Evolutionary conservation across 192 early-diverging fungal genomes (phyloP), one percentile per base, ranked within the genome.

Genomic region (Mortierella claussenii): DNA sequence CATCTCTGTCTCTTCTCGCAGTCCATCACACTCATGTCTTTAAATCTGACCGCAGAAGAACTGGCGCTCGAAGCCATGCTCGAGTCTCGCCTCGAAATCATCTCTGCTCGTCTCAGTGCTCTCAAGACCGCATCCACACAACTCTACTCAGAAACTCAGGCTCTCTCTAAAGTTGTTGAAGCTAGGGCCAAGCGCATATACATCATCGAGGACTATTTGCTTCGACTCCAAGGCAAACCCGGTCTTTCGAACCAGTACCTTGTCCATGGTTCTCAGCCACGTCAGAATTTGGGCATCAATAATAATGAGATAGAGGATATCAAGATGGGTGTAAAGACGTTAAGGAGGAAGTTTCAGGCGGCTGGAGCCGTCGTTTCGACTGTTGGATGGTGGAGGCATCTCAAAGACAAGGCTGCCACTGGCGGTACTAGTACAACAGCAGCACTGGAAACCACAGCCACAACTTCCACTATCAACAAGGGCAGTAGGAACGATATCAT

Each of bases 241-340:
- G 73, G 73, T 26, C 53, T 76, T 23, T 61, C 64, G 4, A 46
- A 76, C 11, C 52, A 53, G 0, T 49, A 33, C 20, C 58, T 56
- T 13, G 64, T 60, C n/a, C 50, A 44, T 37, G 73, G 65, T 2
- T 18, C 43, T 13, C 71, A 75, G 26, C 63, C 63, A 20, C 53
- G 55, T 8, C 45, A 33, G 24, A 33, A 27, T 28, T 12, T n/a
- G 43, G 60, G 63, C 15, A 67, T 76, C 32, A 52, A 46, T 18
- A 57, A 42, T 21, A 44, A 27, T 18, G 73, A 76, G 18, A 47
- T 76, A 31, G 73, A 76, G 30, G 57, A 76, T 18, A 55, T 67
- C 65, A 76, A 76, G 59, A 76, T 76, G 73, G 73, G 73, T 15
- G 63, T 76, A 57, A 76, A 62, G 65, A 76, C 73, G 0, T n/a